Conservation (phyloP, 148 eudicot species). For the Rhododendron williamsianum region DNA sequence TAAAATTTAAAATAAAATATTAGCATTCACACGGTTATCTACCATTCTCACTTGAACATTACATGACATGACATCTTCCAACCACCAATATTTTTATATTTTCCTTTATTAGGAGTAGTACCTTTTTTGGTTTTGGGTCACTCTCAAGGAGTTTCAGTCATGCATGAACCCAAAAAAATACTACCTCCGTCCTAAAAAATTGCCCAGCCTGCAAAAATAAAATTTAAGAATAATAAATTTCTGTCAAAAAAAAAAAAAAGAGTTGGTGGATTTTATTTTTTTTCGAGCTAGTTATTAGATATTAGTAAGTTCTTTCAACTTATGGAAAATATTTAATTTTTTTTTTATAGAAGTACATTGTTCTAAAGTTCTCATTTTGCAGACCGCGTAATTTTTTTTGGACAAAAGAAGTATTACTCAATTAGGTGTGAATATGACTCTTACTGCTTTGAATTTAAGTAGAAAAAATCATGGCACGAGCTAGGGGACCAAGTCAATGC, state of each 20-base stretch:
- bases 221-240: too few relatives aligned
- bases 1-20: background rate
- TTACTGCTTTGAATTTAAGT: background rate
- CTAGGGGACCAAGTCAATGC: background rate
- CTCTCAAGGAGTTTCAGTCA: background rate
- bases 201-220: background rate
- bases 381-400: background rate
- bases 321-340: too few relatives aligned
- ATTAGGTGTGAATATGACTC: constrained; percentile 7
- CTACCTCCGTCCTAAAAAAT: background rate
- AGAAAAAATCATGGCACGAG: background rate
- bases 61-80: background rate
- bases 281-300: background rate
- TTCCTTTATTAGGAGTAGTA: background rate
- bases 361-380: too few relatives aligned
- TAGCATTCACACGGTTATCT: background rate
- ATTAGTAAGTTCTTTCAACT: background rate
- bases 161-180: background rate
- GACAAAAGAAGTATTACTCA: background rate
- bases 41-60: background rate
- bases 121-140: background rate
- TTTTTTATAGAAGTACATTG: background rate
- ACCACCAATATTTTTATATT: background rate
- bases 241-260: too few relatives aligned
- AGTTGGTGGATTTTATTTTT: too few relatives aligned